phyloP scores from a whole-genome alignment of 1,139 yeast species.

The Nadsonia starkeyi-henricii region DNA sequence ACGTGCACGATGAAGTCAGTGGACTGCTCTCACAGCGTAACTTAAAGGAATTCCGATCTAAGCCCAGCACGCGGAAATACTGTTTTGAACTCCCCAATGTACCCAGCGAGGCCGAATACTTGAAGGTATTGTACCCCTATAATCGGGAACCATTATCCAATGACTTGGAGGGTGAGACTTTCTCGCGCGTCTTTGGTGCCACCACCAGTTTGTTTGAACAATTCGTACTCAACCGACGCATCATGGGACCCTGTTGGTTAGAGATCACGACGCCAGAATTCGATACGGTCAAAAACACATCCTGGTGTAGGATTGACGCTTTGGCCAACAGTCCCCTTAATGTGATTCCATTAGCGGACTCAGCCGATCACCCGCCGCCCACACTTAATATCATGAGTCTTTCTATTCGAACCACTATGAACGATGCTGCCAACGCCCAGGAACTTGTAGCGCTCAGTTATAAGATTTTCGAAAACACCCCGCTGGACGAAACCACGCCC shows the following conservation, averaged over 20 bases:
- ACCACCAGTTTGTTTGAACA: slow-evolving; percentile 66
- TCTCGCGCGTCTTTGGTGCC: slow-evolving; percentile 69
- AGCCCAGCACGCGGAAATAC: slow-evolving; percentile 62
- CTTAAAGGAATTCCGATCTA: slow-evolving; percentile 48
- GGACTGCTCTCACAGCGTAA: slow-evolving; percentile 53
- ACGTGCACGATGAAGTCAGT: slow-evolving; percentile 64
- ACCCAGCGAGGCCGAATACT: slow-evolving; percentile 69
- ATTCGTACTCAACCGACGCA: slow-evolving; percentile 64
- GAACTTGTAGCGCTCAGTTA: slow-evolving; percentile 77
- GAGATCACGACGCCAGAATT: slow-evolving; percentile 55
- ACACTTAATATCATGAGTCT: slow-evolving; percentile 61
- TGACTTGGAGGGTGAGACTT: slow-evolving; percentile 47
- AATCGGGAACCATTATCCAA: slow-evolving; percentile 24
- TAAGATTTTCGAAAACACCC: slow-evolving; percentile 41
- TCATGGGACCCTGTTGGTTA: slow-evolving; percentile 98
- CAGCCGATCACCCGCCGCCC: slow-evolving; percentile 39
- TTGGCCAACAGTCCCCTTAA: slow-evolving; percentile 28
- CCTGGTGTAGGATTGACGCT: slow-evolving; percentile 74
- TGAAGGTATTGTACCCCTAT: slow-evolving; percentile 66
- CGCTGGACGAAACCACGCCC: slow-evolving; percentile 41
- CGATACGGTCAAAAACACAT: slow-evolving; percentile 43
- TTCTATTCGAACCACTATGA: slow-evolving; percentile 69
- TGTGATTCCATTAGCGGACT: slow-evolving; percentile 13
- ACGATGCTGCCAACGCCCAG: slow-evolving; percentile 56
- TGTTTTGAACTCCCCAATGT: slow-evolving; percentile 77